Conservation (phyloP, 306 rosid genomes). For the Amphicarpaea edgeworthii region DNA sequence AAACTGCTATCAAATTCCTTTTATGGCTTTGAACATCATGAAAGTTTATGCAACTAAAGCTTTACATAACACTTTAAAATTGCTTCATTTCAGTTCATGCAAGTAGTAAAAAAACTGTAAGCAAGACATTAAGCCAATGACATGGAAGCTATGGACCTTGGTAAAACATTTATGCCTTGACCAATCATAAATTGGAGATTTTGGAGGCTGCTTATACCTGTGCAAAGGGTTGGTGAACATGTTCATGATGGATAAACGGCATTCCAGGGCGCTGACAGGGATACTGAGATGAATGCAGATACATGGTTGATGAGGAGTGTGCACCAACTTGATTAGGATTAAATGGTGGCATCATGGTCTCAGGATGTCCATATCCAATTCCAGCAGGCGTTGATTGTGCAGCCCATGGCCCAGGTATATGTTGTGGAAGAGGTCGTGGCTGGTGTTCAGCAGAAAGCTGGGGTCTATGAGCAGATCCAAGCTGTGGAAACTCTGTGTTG, state of each 20-base stretch:
- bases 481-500: constrained; percentile 97
- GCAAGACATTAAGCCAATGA: background rate
- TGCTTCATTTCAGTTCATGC: background rate
- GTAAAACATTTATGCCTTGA: constrained; percentile 13
- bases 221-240: constrained; percentile 80
- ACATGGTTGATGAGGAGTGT: constrained; percentile 71
- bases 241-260: constrained; percentile 88
- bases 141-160: constrained; percentile 10
- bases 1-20: constrained; percentile 1
- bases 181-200: constrained; percentile 17
- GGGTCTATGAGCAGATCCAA: constrained; percentile 85
- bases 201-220: constrained; percentile 63
- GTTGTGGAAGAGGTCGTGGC: constrained; percentile 77
- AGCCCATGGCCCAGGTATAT: constrained; percentile 81
- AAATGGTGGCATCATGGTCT: constrained; percentile 76
- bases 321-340: constrained; percentile 80
- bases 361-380: constrained; percentile 88
- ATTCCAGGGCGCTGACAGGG: constrained; percentile 90
- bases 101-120: background rate
- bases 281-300: constrained; percentile 88
- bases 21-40: background rate
- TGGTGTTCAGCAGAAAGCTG: constrained; percentile 83
- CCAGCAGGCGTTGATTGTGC: constrained; percentile 74
- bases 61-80: background rate
- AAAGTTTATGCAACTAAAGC: constrained; percentile 13